Evolutionary conservation across 1,139 yeast species (phyloP).

Genomic region (Lipomyces yarrowii): DNA sequence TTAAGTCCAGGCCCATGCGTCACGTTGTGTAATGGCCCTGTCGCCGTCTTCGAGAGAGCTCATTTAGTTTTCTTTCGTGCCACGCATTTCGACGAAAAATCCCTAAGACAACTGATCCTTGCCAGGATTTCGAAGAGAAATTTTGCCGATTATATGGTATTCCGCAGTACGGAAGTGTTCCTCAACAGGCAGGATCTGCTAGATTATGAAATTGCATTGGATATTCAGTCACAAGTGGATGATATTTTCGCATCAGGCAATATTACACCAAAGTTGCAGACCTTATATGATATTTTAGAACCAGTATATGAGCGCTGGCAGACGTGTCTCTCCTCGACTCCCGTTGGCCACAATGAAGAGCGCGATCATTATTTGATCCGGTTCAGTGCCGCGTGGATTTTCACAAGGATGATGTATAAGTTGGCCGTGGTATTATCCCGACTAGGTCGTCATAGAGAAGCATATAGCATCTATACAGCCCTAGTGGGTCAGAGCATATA

Average conservation of each 20-base stretch:
- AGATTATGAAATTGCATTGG: conserved; percentile 28
- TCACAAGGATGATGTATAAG: conserved; percentile 33
- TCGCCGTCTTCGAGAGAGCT: conserved; percentile 29
- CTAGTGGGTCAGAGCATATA: conserved; percentile 28
- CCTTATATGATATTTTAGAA: conserved; percentile 13
- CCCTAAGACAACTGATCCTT: conserved; percentile 30
- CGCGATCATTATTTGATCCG: conserved; percentile 26
- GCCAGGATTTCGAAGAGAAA: conserved; percentile 29
- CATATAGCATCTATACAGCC: conserved; percentile 26
- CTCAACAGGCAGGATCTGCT: conserved; percentile 22
- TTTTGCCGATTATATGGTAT: conserved; percentile 29
- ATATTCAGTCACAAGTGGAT: conserved; percentile 17
- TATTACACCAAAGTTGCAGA: conserved; percentile 8
- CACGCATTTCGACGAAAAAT: conserved; percentile 22
- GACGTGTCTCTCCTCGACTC: conserved; percentile 5
- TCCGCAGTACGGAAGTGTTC: conserved; percentile 30
- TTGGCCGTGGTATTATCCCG: conserved; percentile 29
- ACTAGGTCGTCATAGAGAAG: conserved; percentile 23
- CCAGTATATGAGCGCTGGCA: conserved; percentile 27
- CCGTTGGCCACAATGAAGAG: conserved; percentile 1
- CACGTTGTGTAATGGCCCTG: conserved; percentile 11
- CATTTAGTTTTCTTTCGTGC: conserved; percentile 33
- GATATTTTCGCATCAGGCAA: conserved; percentile 6
- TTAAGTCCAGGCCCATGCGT: conserved; percentile 22
- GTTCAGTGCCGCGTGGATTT: conserved; percentile 32